Percentiles rank a stretch among this genome's conserved stretches.
phyloP scores from a whole-genome alignment of 331 rosid genomes.

The Quercus tomentella region DNA sequence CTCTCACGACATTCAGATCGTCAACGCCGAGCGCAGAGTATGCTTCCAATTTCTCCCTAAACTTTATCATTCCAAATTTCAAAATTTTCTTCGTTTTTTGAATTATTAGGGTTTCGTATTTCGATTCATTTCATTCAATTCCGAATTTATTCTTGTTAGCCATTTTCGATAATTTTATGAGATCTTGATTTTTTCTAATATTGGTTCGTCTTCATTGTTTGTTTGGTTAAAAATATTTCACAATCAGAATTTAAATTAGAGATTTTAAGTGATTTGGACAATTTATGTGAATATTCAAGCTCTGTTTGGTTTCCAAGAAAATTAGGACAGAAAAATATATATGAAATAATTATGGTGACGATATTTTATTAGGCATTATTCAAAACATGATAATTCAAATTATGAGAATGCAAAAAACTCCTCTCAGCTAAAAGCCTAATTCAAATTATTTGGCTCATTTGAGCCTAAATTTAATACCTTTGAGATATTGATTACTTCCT shows the following conservation, averaged over 20 bases:
- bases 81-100: background rate
- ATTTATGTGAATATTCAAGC: background rate
- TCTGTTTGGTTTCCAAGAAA: background rate
- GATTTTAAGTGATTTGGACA: background rate
- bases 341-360: background rate
- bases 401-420: background rate
- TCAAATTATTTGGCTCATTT: too few relatives aligned
- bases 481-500: too few relatives aligned
- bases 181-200: background rate
- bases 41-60: slow-evolving; percentile 10
- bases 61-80: background rate
- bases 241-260: background rate
- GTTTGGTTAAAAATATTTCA: too few relatives aligned
- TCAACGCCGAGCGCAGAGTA: slow-evolving; percentile 94
- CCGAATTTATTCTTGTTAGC: background rate
- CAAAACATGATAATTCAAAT: background rate
- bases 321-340: background rate
- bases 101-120: background rate
- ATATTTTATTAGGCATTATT: background rate
- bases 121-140: background rate
- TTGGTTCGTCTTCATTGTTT: background rate
- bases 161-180: background rate
- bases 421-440: too few relatives aligned
- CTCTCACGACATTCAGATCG: slow-evolving; percentile 59
- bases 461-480: too few relatives aligned